Evolutionary conservation across 164 flowering plant genomes (phyloP).

Genomic region (Liquidambar formosana): DNA sequence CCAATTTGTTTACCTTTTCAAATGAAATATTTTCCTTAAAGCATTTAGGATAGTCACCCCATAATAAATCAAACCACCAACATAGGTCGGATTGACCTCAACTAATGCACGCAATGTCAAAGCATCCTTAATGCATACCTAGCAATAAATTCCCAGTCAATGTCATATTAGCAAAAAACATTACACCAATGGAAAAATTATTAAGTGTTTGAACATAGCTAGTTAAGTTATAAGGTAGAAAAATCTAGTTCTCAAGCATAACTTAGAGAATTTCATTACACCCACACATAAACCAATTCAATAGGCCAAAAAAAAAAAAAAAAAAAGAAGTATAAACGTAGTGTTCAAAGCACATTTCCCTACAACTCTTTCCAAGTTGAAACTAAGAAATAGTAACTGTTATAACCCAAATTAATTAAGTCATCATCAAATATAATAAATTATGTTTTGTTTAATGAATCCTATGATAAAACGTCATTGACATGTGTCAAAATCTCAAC

Average conservation of each 20-base stretch:
- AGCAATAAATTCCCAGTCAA: constrained; percentile 1
- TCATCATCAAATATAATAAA: too few relatives aligned
- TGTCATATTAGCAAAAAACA: background rate
- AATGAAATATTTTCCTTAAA: constrained; percentile 75
- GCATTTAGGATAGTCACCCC: constrained; percentile 84
- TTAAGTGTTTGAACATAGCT: background rate
- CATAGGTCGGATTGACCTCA: constrained; percentile 94
- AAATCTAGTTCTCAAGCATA: background rate
- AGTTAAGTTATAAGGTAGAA: background rate
- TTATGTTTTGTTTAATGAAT: too few relatives aligned
- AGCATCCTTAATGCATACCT: constrained; percentile 98
- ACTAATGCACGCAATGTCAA: constrained; percentile 77
- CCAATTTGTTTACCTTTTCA: constrained; percentile 66
- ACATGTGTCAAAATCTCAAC: too few relatives aligned
- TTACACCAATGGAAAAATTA: background rate
- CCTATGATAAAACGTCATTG: too few relatives aligned
- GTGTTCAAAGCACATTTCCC: background rate
- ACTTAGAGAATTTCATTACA: background rate
- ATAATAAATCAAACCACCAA: constrained; percentile 90
- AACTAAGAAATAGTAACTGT: background rate
- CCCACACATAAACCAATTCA: too few relatives aligned
- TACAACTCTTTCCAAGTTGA: background rate
- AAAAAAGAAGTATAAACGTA: background rate
- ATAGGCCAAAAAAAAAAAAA: background rate
- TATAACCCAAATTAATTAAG: too few relatives aligned